Evolutionary conservation across 169 alveolate genomes (phyloP).

Genomic region (Amoebophrya sp.): DNA sequence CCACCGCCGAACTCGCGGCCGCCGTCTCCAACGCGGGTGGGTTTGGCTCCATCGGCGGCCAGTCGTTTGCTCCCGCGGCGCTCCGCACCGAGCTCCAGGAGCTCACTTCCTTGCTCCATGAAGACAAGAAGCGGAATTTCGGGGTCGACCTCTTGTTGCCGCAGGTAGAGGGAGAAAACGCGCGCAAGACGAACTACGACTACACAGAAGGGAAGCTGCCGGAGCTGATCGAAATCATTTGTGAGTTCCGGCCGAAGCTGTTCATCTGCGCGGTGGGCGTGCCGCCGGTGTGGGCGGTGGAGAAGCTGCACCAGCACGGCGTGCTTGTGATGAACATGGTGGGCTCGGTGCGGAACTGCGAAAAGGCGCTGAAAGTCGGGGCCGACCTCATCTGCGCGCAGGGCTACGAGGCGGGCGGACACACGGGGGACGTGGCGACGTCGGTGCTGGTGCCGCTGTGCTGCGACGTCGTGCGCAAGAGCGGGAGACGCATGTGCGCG

Average conservation of each 20-base stretch:
- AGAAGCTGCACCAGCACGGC: conserved; percentile 11
- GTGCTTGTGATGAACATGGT: conserved; percentile 26
- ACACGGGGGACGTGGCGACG: conserved; percentile 33
- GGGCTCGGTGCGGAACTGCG: conserved; percentile 29
- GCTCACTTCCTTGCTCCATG: no score
- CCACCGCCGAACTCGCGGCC: no score
- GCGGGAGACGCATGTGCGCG: no score
- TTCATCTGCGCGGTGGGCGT: conserved; percentile 38
- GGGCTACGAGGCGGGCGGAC: conserved; percentile 28
- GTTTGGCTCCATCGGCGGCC: no score
- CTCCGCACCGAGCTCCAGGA: no score
- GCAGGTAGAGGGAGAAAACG: no score
- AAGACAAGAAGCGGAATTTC: no score
- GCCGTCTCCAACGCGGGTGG: no score
- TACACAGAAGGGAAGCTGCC: conserved; percentile 7
- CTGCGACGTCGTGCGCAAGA: no score
- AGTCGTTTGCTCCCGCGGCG: no score
- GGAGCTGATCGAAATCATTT: conserved; percentile 22
- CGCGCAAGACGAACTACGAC: no score
- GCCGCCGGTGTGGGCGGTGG: conserved; percentile 26
- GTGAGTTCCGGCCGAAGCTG: conserved; percentile 15
- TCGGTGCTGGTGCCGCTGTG: conserved; percentile 27
- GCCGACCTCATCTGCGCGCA: conserved; percentile 34
- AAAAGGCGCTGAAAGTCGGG: conserved; percentile 32
- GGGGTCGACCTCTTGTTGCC: no score